Percentiles rank a stretch among this genome's conserved stretches.
Evolutionary conservation across 2,329 filamentous ascomycete species (phyloP).

Genomic region (Alternaria viburni): DNA sequence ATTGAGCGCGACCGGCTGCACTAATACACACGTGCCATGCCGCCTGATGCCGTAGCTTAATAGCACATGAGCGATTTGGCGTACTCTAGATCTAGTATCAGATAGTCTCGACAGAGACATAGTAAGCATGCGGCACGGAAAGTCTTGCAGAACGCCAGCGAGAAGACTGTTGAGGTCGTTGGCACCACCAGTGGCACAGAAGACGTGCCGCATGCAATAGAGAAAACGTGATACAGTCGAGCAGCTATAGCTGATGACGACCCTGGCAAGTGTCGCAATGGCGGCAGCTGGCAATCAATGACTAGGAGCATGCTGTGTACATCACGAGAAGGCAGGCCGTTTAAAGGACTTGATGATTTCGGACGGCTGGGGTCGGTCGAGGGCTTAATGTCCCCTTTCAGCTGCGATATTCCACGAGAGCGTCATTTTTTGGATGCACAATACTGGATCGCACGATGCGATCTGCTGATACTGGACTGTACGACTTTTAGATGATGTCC

Average conservation of each 20-base stretch:
- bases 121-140: background rate
- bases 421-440: rapidly evolving
- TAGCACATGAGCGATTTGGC: background rate
- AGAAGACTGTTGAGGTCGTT: background rate
- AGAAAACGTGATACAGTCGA: background rate
- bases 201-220: background rate
- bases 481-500: background rate
- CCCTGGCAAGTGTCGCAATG: background rate
- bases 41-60: background rate
- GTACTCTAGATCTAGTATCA: background rate
- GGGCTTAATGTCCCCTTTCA: background rate
- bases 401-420: background rate
- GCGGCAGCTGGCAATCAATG: too few species aligned
- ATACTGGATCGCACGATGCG: rapidly evolving
- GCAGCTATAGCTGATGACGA: background rate
- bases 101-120: background rate
- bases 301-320: background rate
- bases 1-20: background rate
- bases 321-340: background rate
- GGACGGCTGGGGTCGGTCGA: background rate
- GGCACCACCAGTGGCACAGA: too few species aligned
- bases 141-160: background rate
- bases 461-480: background rate
- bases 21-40: background rate
- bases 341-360: background rate